These are phyloP conservation scores for Moricandia arvensis DNA, from an alignment of 345 rosid genomes.

Conservation along the genomic window DNA sequence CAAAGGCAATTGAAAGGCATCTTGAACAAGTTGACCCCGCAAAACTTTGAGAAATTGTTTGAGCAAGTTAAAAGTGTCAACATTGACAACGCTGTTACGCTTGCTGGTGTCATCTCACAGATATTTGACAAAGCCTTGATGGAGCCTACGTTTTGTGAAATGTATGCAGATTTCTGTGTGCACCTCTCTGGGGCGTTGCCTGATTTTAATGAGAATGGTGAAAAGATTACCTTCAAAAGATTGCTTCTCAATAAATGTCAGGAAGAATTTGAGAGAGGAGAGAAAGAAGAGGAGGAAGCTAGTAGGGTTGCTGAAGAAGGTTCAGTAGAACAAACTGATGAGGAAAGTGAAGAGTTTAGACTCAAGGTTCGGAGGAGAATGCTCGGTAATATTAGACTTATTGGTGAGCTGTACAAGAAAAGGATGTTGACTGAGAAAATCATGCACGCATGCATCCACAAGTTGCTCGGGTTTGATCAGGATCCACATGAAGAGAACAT, in stretches of 20 bases:
- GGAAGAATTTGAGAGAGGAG: conserved; percentile 96
- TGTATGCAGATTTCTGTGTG: conserved; percentile 86
- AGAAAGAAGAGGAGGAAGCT: conserved; percentile 57
- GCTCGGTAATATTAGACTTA: conserved; percentile 95
- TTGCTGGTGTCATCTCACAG: conserved; percentile 81
- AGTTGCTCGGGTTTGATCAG: conserved; percentile 68
- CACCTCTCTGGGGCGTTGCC: conserved; percentile 73
- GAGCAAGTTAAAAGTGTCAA: conserved; percentile 87
- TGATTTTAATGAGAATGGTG: conserved; percentile 65
- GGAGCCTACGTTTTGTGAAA: conserved; percentile 99
- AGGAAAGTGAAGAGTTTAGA: conserved; percentile 86
- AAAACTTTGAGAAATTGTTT: conserved; percentile 88
- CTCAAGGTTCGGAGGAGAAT: conserved; percentile 80
- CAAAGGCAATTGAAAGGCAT: conserved; percentile 88
- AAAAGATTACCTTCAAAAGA: conserved; percentile 81
- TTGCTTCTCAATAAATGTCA: conserved; percentile 90
- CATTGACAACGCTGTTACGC: conserved; percentile 75
- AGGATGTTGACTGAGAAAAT: conserved; percentile 90
- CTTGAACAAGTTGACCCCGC: conserved; percentile 94
- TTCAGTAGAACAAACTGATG: conserved; percentile 67
- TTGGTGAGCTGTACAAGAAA: conserved; percentile 95
- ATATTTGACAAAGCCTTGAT: conserved; percentile 97
- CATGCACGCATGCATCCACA: conserved; percentile 85
- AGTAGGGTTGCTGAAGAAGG: conserved; percentile 53
- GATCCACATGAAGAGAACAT: conserved; percentile 91